Evolutionary conservation across 495 filamentous ascomycete genomes (phyloP).

Genomic region (Penicillium salamii): DNA sequence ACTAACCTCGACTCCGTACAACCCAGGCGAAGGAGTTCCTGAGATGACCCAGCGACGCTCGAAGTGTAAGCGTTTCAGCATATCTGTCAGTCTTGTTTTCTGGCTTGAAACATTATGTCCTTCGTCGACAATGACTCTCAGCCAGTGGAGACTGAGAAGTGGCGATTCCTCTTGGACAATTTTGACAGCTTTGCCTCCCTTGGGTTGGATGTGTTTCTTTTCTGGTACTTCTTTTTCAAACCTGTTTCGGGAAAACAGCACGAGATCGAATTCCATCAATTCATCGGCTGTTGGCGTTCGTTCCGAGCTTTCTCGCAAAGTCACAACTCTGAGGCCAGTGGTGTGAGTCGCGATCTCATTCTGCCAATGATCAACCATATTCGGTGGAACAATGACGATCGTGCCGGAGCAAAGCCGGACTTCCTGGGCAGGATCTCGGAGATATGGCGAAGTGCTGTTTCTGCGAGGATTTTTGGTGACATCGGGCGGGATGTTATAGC

Average conservation of each 20-base stretch:
- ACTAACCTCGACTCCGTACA: constrained; percentile 72
- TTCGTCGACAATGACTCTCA: constrained; percentile 88
- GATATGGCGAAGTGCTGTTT: constrained; percentile 36
- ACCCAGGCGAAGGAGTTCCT: constrained; percentile 80
- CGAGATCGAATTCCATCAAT: constrained; percentile 69
- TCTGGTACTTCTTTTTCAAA: constrained; percentile 61
- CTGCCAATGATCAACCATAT: constrained; percentile 56
- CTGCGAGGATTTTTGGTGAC: constrained; percentile 42
- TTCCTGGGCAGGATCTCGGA: constrained; percentile 38
- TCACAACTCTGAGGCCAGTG: constrained; percentile 59
- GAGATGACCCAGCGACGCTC: constrained; percentile 86
- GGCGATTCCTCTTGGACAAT: constrained; percentile 45
- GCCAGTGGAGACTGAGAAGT: constrained; percentile 71
- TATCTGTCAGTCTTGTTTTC: constrained; percentile 56
- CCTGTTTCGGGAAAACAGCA: constrained; percentile 71
- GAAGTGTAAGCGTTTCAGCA: constrained; percentile 65
- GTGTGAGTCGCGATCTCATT: constrained; percentile 67
- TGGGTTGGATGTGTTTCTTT: constrained; percentile 26
- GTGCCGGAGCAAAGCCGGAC: constrained; percentile 67
- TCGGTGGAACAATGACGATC: constrained; percentile 52
- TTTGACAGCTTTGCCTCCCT: too few species aligned
- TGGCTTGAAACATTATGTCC: constrained; percentile 73
- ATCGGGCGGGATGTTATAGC: constrained; percentile 52
- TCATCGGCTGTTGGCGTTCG: constrained; percentile 56
- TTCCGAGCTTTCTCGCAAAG: constrained; percentile 48